A percentile compares a stretch with the other conserved stretches of the same genome.
Conservation (phyloP, 2,329 filamentous ascomycete species). For the Xylaria hypoxylon region DNA sequence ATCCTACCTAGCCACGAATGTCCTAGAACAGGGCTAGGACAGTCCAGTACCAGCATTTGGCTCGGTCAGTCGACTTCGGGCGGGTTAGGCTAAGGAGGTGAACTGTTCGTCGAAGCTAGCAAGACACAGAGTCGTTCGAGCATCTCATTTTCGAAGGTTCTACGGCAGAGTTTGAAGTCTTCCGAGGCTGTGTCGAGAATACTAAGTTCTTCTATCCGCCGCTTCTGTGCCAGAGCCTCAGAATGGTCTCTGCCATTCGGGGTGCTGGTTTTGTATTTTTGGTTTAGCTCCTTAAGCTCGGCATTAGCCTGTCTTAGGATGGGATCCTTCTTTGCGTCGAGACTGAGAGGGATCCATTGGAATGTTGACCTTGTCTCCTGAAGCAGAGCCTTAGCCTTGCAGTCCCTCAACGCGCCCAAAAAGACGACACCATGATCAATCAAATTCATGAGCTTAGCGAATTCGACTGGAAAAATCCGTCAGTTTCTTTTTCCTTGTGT, state of each 20-base stretch:
- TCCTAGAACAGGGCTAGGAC: not conserved
- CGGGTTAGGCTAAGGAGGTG: not conserved
- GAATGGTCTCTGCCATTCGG: not conserved
- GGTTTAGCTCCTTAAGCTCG: slow-evolving; percentile 13
- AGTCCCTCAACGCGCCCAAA: slow-evolving; percentile 39
- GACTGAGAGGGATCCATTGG: slow-evolving; percentile 36
- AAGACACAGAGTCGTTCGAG: slow-evolving; percentile 18
- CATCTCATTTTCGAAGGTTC: slow-evolving; percentile 12
- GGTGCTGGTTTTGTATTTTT: not conserved
- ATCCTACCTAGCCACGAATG: not conserved
- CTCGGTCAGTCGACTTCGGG: not conserved
- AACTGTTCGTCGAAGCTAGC: not conserved
- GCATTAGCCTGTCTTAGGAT: slow-evolving; percentile 16
- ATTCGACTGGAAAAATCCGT: not conserved
- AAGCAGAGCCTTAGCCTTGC: slow-evolving; percentile 31
- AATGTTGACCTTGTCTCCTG: slow-evolving; percentile 29
- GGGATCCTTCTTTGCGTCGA: slow-evolving; percentile 37
- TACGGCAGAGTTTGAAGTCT: slow-evolving; percentile 6
- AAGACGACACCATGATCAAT: slow-evolving; percentile 39
- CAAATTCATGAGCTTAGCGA: slow-evolving; percentile 32
- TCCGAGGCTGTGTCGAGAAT: slow-evolving; percentile 12
- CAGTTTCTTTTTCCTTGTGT: not conserved
- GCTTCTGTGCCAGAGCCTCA: not conserved
- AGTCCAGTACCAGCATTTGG: not conserved
- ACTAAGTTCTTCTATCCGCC: slow-evolving; percentile 6